Evolutionary conservation across 306 rosid species (phyloP).

Genomic region (Pueraria montana): DNA sequence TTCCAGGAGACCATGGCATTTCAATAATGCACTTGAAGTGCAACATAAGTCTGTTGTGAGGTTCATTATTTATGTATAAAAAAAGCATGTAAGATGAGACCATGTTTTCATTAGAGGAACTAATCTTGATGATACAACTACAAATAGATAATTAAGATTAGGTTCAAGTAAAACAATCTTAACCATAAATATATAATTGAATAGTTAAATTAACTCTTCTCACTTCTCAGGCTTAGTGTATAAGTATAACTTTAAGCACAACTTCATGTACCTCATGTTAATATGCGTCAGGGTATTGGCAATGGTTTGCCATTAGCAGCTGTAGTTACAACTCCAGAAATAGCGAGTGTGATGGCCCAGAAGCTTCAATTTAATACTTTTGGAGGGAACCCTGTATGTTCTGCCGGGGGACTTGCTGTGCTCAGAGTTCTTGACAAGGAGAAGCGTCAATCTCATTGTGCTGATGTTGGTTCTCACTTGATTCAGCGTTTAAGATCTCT

Average conservation of each 20-base stretch:
- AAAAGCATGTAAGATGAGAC: background rate
- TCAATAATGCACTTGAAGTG: conserved; percentile 20
- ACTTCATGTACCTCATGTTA: background rate
- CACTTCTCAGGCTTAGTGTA: background rate
- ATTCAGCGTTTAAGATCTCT: conserved; percentile 69
- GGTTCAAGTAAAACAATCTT: background rate
- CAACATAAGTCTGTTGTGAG: conserved; percentile 7
- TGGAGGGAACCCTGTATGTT: conserved; percentile 86
- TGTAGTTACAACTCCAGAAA: conserved; percentile 81
- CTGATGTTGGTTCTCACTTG: conserved; percentile 74
- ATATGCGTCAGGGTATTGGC: conserved; percentile 73
- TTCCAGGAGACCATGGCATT: background rate
- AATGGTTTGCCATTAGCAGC: conserved; percentile 86
- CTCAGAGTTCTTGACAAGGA: conserved; percentile 78
- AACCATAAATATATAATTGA: background rate
- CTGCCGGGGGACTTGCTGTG: conserved; percentile 81
- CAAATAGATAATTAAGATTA: background rate
- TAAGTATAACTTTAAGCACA: background rate
- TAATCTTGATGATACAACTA: background rate
- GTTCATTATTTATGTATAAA: background rate
- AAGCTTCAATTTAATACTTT: conserved; percentile 77
- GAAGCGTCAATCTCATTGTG: conserved; percentile 75
- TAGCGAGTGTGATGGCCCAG: conserved; percentile 73
- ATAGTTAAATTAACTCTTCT: background rate
- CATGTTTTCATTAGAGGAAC: background rate